Evolutionary conservation across 441 rosid genomes (phyloP), one percentile per base, ranked within the genome.

Genomic region (Euphorbia corollata): DNA sequence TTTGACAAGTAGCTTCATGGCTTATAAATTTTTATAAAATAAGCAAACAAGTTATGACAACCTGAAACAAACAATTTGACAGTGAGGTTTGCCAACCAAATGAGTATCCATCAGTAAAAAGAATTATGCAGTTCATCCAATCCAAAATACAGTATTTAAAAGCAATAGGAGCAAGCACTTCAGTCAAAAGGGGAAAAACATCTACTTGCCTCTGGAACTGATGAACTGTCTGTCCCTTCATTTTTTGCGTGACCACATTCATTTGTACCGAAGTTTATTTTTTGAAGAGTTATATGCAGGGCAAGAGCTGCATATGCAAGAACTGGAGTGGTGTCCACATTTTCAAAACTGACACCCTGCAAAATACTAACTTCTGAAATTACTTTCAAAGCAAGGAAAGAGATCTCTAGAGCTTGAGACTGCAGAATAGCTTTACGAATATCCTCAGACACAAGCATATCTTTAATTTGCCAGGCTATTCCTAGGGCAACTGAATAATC

Each of bases 381-480:
- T 54, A 84, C 88, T 76, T 85, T 89, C 48, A 94, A 74, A 80
- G 94, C 85, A 67, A 68, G 65, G 59, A 85, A 69, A 53, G 77
- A 51, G 19, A 67, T 73, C 64, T 88, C 97, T 61, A 86, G 78
- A 79, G 69, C 62, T 64, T 77, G 82, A 79, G 90, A 89, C 47
- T 67, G 78, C 58, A 91, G 68, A 54, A 87, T 22, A 39, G 86
- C 92, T 68, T 81, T 82, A 76, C 78, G 79, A 51, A 76, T 62
- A 60, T 83, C 85, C 76, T 86, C 89, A 4, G 57, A 75, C 59
- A 30, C 70, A 66, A 94, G 88, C 67, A 94, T 69, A 67, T 88
- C 92, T 78, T 85, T 90, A 77, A 94, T 77, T 71, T 94, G 98
- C 97, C 98, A 94, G 51, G 98, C 87, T 81, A 89, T 76, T 74